phyloP scores from a whole-genome alignment of 2,329 filamentous ascomycete genomes.

The Fusarium sp. region DNA sequence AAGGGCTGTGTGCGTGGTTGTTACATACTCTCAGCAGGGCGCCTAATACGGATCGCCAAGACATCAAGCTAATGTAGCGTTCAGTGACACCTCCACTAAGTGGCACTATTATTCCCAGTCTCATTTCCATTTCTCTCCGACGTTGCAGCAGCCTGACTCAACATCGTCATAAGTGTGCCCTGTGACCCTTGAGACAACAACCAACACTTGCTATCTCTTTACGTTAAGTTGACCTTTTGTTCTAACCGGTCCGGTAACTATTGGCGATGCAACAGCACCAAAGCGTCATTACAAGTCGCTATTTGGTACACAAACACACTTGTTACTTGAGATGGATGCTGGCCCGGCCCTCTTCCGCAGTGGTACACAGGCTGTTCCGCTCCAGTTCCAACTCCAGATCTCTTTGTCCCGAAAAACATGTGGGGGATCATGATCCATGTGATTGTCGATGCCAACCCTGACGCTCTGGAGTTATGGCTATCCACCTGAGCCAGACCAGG shows the following conservation, averaged over 20 bases:
- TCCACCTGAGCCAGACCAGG: not conserved
- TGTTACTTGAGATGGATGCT: not conserved
- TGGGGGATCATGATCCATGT: slow-evolving; percentile 33
- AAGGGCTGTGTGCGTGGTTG: not conserved
- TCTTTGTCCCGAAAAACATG: slow-evolving; percentile 27
- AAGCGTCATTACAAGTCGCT: slow-evolving; percentile 15
- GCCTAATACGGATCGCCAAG: slow-evolving; percentile 26
- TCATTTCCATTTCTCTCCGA: slow-evolving; percentile 31
- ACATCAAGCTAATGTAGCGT: not conserved
- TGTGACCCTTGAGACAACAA: slow-evolving; percentile 13
- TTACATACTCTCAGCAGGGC: slow-evolving; percentile 14
- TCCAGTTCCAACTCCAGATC: not conserved
- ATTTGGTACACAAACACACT: not conserved
- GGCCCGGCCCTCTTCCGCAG: slow-evolving; percentile 6
- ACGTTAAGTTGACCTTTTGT: not conserved
- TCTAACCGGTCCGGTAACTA: not conserved
- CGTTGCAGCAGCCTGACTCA: slow-evolving; percentile 7
- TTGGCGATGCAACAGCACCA: not conserved
- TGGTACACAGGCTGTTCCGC: slow-evolving; percentile 13
- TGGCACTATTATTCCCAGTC: slow-evolving; percentile 28
- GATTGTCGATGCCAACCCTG: slow-evolving; percentile 32
- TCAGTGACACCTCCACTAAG: slow-evolving; percentile 11
- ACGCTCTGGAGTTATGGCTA: not conserved
- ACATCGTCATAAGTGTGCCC: slow-evolving; percentile 8
- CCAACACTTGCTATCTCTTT: not conserved